Percentiles rank a stretch among this genome's conserved stretches.
phyloP scores from a whole-genome alignment of 2,329 filamentous ascomycete species.

The Torrubiella hemipterigena region DNA sequence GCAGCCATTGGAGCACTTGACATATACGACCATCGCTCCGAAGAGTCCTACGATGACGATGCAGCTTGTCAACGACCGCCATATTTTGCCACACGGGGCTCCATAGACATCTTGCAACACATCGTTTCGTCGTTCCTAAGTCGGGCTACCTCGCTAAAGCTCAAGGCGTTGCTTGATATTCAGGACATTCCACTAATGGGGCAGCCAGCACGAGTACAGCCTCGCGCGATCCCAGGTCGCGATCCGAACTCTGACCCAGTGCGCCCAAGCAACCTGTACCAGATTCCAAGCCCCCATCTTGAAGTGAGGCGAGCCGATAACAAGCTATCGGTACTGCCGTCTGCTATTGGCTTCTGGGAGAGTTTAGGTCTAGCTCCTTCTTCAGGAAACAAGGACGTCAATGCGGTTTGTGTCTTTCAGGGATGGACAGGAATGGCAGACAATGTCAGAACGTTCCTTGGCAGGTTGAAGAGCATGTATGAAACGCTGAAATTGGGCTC shows the following conservation, averaged over 20 bases:
- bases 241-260: conserved; percentile 31
- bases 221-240: conserved; percentile 30
- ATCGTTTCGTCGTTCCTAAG: conserved; percentile 33
- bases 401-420: conserved; percentile 60
- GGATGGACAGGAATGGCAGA: conserved; percentile 49
- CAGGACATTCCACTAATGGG: conserved; percentile 43
- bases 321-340: conserved; percentile 60
- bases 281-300: conserved; percentile 57
- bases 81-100: too few species aligned
- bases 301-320: conserved; percentile 59
- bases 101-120: too few species aligned
- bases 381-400: conserved; percentile 59
- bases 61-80: conserved; percentile 18
- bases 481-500: conserved; percentile 62
- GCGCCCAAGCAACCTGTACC: conserved; percentile 42
- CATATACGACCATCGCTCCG: conserved; percentile 12
- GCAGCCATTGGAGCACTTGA: conserved; percentile 40
- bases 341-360: conserved; percentile 72
- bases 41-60: conserved; percentile 22
- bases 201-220: conserved; percentile 39
- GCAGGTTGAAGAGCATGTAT: conserved; percentile 57
- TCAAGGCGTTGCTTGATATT: conserved; percentile 41
- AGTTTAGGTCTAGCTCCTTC: conserved; percentile 62
- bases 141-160: conserved; percentile 20
- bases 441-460: conserved; percentile 51